Base-by-base conservation (phyloP, 257 asterid species). In the Plectranthus barbatus region DNA sequence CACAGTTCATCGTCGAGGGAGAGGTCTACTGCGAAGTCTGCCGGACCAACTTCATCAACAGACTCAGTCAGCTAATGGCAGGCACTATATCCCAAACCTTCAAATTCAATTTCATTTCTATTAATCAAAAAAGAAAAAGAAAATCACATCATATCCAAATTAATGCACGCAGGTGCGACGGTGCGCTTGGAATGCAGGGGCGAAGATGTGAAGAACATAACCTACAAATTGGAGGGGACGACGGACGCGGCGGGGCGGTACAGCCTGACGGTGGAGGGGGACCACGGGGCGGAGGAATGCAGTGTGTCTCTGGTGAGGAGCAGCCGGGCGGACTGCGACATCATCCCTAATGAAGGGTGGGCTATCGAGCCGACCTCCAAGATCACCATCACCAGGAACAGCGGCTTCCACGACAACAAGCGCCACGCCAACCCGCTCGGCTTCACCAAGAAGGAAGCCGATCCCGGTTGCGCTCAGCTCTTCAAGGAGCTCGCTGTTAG, bases 11-110 rank as follows among this genome's bases (percentile, higher is more conserved):
- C 19, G 81, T 90, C 19, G 79, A 72, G 44, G 95, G 95, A 19
- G 67, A 68, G 24, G 95, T 90, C 7, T 84, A 68, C 45, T 90
- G 97, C 61, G 97, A 90, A 68, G 74, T 63, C 7, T 90, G 97
- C 26, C 90, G 97, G 45, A 80, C 76, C 57, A 72, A 79, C 46
- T 90, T 86, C 78, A 74, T 72, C 13, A 86, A 77, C 24, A 70
- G 59, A 23, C 84, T 90, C 44, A 85, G 92, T 45, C 79, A 80
- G 64, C 82, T 76, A 7, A 80, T 90, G 79, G 1, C 74, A 61
- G 94, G 96, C 85, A 77, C 2, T 23, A n/a, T n/a, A n/a, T n/a
- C n/a, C n/a, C n/a, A n/a, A n/a, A n/a, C n/a, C n/a, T n/a, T n/a
- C n/a, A n/a, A n/a, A n/a, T n/a, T n/a, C n/a, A n/a, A n/a, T n/a